Evolutionary conservation across 2,329 filamentous ascomycete genomes (phyloP), one percentile per base, ranked within the genome.

Genomic region (Stagonosporopsis cucurbitacearum): DNA sequence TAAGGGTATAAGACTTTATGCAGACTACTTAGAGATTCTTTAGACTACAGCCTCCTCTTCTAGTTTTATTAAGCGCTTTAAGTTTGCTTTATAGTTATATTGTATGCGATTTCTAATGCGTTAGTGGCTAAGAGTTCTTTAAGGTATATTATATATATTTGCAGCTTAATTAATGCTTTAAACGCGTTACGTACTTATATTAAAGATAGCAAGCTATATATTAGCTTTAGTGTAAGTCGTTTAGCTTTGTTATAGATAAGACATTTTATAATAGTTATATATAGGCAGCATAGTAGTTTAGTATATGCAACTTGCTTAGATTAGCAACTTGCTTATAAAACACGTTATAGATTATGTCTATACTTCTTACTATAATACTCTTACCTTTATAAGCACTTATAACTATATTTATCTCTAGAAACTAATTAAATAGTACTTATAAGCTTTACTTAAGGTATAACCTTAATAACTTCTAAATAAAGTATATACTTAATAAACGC

Each of bases 31-130:
- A 47, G 51, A n/a, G 19, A 37, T n/a, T 5, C 25, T 50, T 50
- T 45, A 23, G 15, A 41, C 45, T 44, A 46, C 47, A 32, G 46
- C 44, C 50, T 40, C n/a, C n/a, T 58, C 50, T 46, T 55, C 41
- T 55, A 58, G 33, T 35, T 46, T 50, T 22, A 12, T 35, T 41
- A 50, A 19, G 35, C 26, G 8, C 30, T 50, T 50, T 50, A 40
- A 41, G 26, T 50, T 20, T 19, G 19, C 35, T 37, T 37, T 37
- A 37, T 32, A 43, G 41, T 47, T 37, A 20, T 22, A n/a, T 47
- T 37, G 12, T 20, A 47, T 36, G 19, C 12, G 19, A 19, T 36
- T 47, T 36, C 32, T 37, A 47, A 30, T 30, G 19, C 15, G 13
- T 47, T 43, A 43, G 25, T 30, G 11, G 20, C 11, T 15, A 30